Conservation (phyloP, 768 basidiomycete species). For the Rhodotorula graminis region DNA sequence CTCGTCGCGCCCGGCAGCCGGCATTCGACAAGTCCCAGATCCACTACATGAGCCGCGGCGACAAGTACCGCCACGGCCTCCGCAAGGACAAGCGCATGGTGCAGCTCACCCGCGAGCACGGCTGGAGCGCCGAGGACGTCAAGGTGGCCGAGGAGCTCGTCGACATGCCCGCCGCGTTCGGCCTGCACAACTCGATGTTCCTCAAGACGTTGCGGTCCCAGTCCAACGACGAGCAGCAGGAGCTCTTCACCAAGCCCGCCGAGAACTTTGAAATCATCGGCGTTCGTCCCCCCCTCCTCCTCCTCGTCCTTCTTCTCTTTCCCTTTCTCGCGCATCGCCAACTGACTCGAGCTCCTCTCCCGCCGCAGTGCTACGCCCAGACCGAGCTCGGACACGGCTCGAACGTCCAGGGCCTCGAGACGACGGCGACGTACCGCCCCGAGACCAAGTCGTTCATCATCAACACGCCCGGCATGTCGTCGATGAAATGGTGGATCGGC, state of each 20-base stretch:
- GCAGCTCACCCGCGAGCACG: constrained; percentile 39
- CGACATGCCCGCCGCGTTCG: constrained; percentile 37
- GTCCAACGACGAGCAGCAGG: constrained; percentile 42
- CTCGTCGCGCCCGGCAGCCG: constrained; percentile 20
- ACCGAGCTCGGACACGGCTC: constrained; percentile 58
- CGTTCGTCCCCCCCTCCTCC: background rate
- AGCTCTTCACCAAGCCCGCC: constrained; percentile 43
- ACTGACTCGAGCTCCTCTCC: background rate
- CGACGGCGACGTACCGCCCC: constrained; percentile 69
- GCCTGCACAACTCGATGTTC: constrained; percentile 25
- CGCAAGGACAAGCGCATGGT: constrained; percentile 42
- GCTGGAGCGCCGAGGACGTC: constrained; percentile 38
- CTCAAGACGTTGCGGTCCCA: constrained; percentile 37
- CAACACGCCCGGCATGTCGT: constrained; percentile 67
- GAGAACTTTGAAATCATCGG: constrained; percentile 41
- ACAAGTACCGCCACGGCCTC: constrained; percentile 42
- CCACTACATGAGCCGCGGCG: constrained; percentile 41
- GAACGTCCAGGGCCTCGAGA: constrained; percentile 64
- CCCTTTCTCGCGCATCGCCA: no score
- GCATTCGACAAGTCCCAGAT: constrained; percentile 43
- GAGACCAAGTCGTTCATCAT: constrained; percentile 66
- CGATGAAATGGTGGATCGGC: constrained; percentile 79
- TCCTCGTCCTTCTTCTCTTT: background rate
- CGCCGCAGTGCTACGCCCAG: constrained; percentile 37
- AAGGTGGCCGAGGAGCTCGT: constrained; percentile 39